Conservation (phyloP, 148 eudicot genomes). For the Salicornia ramosissima region DNA sequence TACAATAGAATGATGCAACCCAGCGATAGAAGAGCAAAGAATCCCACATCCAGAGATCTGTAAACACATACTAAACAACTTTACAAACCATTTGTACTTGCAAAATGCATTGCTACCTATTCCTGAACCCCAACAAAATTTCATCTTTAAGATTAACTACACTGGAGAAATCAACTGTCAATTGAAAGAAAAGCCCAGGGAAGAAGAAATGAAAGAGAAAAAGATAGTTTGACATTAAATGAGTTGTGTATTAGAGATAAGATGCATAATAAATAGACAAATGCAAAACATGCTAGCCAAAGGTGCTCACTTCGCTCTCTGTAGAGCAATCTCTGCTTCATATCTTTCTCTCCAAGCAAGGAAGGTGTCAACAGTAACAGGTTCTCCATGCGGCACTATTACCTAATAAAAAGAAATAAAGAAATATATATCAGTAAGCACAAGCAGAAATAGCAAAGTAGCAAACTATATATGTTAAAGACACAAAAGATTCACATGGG, state of each 20-base stretch:
- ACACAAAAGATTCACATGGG: neutral
- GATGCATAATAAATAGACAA: neutral
- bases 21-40: neutral
- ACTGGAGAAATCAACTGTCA: neutral
- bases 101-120: neutral
- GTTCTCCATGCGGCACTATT: constrained; percentile 94
- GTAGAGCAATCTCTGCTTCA: constrained; percentile 95
- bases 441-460: neutral
- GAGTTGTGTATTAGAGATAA: neutral
- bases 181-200: neutral
- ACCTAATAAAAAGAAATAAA: constrained; percentile 42
- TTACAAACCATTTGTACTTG: neutral
- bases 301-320: constrained; percentile 88
- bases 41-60: neutral
- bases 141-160: neutral
- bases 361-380: constrained; percentile 89
- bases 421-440: neutral
- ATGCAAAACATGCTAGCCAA: neutral
- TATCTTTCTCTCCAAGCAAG: constrained; percentile 94
- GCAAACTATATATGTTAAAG: neutral
- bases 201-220: neutral
- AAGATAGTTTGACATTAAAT: neutral
- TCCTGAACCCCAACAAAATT: constrained; percentile 2
- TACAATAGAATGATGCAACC: neutral
- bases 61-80: neutral